These are phyloP conservation scores for Xylaria grammica DNA, from an alignment of 495 filamentous ascomycete genomes.

Conservation along the genomic window DNA sequence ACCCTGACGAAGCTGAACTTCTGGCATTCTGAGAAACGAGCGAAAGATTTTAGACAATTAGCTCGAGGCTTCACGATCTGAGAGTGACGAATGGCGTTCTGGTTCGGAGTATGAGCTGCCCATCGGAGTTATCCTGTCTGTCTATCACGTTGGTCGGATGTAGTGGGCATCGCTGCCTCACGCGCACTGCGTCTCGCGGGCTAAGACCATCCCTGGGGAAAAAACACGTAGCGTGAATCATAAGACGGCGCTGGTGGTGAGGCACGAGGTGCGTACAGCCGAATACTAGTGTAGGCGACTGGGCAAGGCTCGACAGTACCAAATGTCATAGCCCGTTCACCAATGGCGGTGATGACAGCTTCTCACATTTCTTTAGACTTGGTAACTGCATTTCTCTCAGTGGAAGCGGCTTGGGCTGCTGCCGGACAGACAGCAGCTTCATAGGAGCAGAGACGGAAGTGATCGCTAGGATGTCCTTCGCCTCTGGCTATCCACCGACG, in stretches of 20 bases:
- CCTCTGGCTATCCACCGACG: too few species aligned
- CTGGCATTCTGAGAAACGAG: background rate
- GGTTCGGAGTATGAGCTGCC: background rate
- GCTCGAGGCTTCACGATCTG: background rate
- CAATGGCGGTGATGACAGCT: background rate
- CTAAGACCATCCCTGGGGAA: too few species aligned
- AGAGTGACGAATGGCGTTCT: background rate
- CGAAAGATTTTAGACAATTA: background rate
- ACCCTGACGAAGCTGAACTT: conserved; percentile 18
- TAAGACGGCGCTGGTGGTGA: too few species aligned
- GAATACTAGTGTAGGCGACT: background rate
- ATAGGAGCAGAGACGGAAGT: too few species aligned
- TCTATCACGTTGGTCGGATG: background rate
- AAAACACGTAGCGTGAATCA: too few species aligned
- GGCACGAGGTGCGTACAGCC: too few species aligned
- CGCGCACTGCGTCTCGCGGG: too few species aligned
- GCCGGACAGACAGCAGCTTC: too few species aligned
- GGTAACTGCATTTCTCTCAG: too few species aligned
- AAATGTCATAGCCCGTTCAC: background rate
- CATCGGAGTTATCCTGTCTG: background rate
- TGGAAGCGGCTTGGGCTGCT: too few species aligned
- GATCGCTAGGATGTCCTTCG: too few species aligned
- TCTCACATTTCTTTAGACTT: too few species aligned
- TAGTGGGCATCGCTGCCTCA: background rate
- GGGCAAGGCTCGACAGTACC: background rate